phyloP scores from a whole-genome alignment of 352 stramenopile genomes.

The Plasmopara viticola region DNA sequence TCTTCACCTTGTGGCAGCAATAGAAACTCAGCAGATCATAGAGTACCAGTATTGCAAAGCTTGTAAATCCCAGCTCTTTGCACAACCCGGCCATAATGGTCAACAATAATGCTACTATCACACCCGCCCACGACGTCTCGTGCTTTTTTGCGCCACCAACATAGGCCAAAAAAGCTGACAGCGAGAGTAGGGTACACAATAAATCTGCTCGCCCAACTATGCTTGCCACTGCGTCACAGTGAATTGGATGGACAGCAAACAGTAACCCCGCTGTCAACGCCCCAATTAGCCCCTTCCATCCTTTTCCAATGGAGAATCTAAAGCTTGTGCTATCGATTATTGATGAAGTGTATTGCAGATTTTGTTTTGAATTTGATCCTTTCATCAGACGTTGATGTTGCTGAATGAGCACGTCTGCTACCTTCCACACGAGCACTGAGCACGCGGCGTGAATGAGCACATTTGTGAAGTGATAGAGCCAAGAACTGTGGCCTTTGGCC shows the following conservation, averaged over 20 bases:
- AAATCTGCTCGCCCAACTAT: constrained; percentile 89
- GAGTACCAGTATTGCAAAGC: constrained; percentile 67
- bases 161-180: constrained; percentile 64
- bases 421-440: constrained; percentile 49
- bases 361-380: constrained; percentile 1
- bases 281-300: not conserved
- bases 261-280: constrained; percentile 49
- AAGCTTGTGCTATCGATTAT: not conserved
- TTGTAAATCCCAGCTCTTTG: constrained; percentile 87
- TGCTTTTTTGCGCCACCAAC: constrained; percentile 13
- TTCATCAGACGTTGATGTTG: constrained; percentile 6
- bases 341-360: constrained; percentile 12
- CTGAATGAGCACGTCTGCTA: constrained; percentile 32
- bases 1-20: not conserved
- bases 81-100: constrained; percentile 51
- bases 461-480: constrained; percentile 73
- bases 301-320: not conserved
- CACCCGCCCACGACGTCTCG: constrained; percentile 16
- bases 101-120: constrained; percentile 14
- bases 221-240: constrained; percentile 87
- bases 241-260: constrained; percentile 88
- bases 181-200: constrained; percentile 62
- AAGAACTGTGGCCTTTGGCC: constrained; percentile 41
- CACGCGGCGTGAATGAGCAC: constrained; percentile 55
- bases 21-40: constrained; percentile 42